Evolutionary conservation across 352 stramenopile genomes (phyloP).

Genomic region (Globisporangium okanoganense): DNA sequence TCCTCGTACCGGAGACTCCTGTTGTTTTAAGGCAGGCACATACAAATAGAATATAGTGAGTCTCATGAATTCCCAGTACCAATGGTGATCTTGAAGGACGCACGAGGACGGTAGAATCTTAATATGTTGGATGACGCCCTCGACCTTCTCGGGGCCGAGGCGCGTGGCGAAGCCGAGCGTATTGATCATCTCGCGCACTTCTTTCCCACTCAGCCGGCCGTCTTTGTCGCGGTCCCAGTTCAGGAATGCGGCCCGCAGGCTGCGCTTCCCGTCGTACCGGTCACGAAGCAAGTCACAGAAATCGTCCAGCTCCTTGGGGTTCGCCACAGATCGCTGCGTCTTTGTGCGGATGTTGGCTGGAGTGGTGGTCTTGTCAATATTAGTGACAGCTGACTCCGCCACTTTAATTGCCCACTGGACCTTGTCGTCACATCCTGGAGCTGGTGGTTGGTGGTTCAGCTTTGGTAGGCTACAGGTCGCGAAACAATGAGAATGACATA

Average conservation of each 20-base stretch:
- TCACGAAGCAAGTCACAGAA: constrained; percentile 43
- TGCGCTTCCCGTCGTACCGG: constrained; percentile 58
- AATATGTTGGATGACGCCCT: constrained; percentile 37
- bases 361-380: not conserved
- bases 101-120: constrained; percentile 23
- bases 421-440: not conserved
- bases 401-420: constrained; percentile 44
- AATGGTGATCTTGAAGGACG: not conserved
- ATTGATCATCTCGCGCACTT: constrained; percentile 45
- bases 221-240: constrained; percentile 62
- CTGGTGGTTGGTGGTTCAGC: not conserved
- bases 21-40: not conserved
- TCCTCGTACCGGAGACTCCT: constrained; percentile 46
- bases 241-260: constrained; percentile 45
- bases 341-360: not conserved
- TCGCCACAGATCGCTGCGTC: not conserved
- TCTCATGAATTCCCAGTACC: not conserved
- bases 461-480: not conserved
- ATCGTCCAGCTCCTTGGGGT: constrained; percentile 19
- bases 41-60: not conserved
- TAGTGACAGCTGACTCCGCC: not conserved
- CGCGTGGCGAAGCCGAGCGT: constrained; percentile 30
- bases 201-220: constrained; percentile 27
- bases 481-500: not conserved
- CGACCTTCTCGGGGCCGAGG: constrained; percentile 33